A percentile compares a stretch with the other conserved stretches of the same genome.
Evolutionary conservation across 176 grass and related monocot genomes (phyloP).

Genomic region (Tillandsia fasciculata): DNA sequence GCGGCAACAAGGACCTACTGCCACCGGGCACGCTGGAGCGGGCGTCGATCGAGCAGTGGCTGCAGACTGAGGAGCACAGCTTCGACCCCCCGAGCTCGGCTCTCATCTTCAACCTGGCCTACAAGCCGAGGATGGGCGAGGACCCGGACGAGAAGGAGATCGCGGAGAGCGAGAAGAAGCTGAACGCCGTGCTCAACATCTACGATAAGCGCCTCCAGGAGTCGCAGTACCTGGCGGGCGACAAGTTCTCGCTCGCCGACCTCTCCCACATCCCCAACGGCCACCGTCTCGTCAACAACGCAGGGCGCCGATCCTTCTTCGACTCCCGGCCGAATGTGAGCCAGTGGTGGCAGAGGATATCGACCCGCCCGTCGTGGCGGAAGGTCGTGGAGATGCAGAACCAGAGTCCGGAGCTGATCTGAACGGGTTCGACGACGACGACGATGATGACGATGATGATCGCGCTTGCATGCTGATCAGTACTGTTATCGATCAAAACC

Average conservation of each 20-base stretch:
- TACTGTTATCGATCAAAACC: neutral
- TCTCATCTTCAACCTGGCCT: slow-evolving; percentile 72
- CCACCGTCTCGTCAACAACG: slow-evolving; percentile 32
- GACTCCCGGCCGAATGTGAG: slow-evolving; percentile 45
- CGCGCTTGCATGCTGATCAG: too few species aligned
- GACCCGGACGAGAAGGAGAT: neutral
- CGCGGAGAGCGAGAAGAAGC: neutral
- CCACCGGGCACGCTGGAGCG: slow-evolving; percentile 71
- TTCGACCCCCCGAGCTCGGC: slow-evolving; percentile 73
- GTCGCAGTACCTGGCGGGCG: slow-evolving; percentile 4
- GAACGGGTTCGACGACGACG: neutral
- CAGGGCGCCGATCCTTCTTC: slow-evolving; percentile 40
- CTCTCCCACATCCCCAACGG: slow-evolving; percentile 16
- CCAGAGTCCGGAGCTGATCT: slow-evolving; percentile 30
- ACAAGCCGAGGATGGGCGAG: slow-evolving; percentile 18
- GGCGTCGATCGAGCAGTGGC: slow-evolving; percentile 93
- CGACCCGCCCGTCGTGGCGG: slow-evolving; percentile 44
- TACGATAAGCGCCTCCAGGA: slow-evolving; percentile 8
- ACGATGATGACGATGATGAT: neutral
- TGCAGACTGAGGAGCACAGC: slow-evolving; percentile 82
- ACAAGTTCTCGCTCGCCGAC: slow-evolving; percentile 11
- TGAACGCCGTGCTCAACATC: slow-evolving; percentile 10
- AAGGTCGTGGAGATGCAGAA: slow-evolving; percentile 66
- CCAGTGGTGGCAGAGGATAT: slow-evolving; percentile 64
- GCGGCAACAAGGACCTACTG: slow-evolving; percentile 62